Evolutionary conservation across 345 rosid genomes (phyloP), one percentile per base, ranked within the genome.

Genomic region (Citrus unshiu): DNA sequence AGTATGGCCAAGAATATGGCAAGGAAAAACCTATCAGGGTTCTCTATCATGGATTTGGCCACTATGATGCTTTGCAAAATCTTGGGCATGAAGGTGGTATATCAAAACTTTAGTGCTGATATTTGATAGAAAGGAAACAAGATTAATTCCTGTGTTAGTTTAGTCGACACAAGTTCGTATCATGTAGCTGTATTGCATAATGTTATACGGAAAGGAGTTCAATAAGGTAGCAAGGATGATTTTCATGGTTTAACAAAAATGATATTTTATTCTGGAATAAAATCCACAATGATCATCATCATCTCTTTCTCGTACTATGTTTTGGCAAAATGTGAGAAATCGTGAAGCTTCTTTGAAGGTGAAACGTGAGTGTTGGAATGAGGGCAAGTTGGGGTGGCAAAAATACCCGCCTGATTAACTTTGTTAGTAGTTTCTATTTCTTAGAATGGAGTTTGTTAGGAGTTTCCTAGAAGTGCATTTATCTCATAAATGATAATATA

Each of bases 1-100:
- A 96, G 79, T 96, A 96, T 69, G 99, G 99, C 54, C 92, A 91
- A 80, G 98, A 94, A 75, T 96, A 94, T 19, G 93, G 97, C 61
- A 85, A 83, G 73, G 95, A 91, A 51, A 89, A 93, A 77, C 97
- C 99, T 0, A 87, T 96, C 54, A 82, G 88, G 78, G 91, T 94
- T 68, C 81, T 96, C 6, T 96, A 96, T 80, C 90, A 96, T 81
- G 99, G 99, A 77, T 94, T 73, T 77, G 95, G 99, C 68, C 99
- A 94, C 80, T 96, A 96, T 43, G 99, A 96, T 49, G 90, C 99
- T 0, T 79, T 96, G 51, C 91, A 86, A 80, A 84, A 90, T 56
- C 92, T 84, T 4, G 89, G 83, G 76, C 77, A 61, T 19, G 81
- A 74, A 69, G 81, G 72, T 30, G 80, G 83, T 59, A 85, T 78